Evolutionary conservation across 768 basidiomycete species (phyloP), one percentile per base, ranked within the genome.

Genomic region (Naganishia vaughanmartiniae): DNA sequence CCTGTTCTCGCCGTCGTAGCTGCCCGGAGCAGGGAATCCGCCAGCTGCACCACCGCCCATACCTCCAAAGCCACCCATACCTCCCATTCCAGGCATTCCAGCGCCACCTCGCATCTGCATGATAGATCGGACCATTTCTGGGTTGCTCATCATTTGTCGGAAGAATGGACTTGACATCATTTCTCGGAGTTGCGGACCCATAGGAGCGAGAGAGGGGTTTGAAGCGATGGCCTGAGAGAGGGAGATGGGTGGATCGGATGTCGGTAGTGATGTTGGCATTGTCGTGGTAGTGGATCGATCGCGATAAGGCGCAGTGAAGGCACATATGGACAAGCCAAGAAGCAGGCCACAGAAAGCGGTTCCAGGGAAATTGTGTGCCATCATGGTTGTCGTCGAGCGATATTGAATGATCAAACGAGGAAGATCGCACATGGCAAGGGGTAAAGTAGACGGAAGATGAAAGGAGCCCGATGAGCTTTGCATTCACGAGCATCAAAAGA

Each of bases 131-230:
- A 63, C 65, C 48, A 31, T 34, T 45, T 36, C 73, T 72, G 28
- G 74, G 70, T 54, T 75, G 53, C 54, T 65, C 34, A 91, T 79
- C 83, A 91, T 84, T 58, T 88, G 83, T 87, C 89, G 89, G 86
- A 90, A 88, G 39, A 83, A 78, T 0, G 87, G 85, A 68, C 89
- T 87, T 0, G 89, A 78, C 39, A 90, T 90, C 55, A 90, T 84
- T 71, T 89, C 84, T 26, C 93, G 85, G 21, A 92, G 86, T 76
- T 91, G 90, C 0, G 92, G 92, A 0, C 85, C 90, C 87, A 93
- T 89, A 0, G 77, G 83, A 79, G 33, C 86, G 82, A 75, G 90
- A 74, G 92, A 87, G 0, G 95, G 93, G 80, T 92, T 90, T 65
- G 86, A 86, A 0, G 88, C 86, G 73, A 95, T 89, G 75, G 94